Conservation (phyloP, 1,284 basidiomycete species). For the Lignosus rhinocerotis region DNA sequence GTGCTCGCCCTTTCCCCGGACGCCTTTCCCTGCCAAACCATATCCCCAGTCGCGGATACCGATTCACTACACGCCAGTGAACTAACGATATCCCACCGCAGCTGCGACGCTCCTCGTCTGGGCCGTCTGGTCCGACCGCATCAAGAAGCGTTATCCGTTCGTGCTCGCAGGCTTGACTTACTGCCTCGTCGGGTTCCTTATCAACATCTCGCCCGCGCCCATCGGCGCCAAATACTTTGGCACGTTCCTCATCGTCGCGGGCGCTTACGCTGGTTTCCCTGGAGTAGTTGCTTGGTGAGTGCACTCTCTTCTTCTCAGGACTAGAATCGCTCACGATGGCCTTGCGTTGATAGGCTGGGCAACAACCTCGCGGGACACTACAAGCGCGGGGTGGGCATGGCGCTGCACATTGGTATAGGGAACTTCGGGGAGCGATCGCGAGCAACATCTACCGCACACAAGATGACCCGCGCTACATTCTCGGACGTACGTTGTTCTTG, state of each 20-base stretch:
- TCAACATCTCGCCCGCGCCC: slow-evolving; percentile 57
- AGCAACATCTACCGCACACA: slow-evolving; percentile 60
- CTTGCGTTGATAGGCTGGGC: slow-evolving; percentile 42
- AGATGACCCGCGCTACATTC: slow-evolving; percentile 59
- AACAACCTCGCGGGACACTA: slow-evolving; percentile 66
- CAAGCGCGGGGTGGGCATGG: slow-evolving; percentile 66
- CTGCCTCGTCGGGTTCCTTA: slow-evolving; percentile 60
- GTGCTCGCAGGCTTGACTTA: slow-evolving; percentile 54
- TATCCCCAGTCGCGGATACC: not conserved
- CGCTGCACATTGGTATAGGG: slow-evolving; percentile 63
- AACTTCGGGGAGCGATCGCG: slow-evolving; percentile 59
- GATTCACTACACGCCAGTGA: not conserved
- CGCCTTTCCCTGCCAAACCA: not conserved
- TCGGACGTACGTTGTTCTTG: slow-evolving; percentile 52
- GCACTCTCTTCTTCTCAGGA: not conserved
- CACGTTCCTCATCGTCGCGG: slow-evolving; percentile 61
- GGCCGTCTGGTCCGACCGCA: slow-evolving; percentile 60
- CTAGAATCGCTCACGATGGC: too few relatives aligned
- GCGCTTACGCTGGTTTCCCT: slow-evolving; percentile 62
- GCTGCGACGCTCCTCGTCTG: slow-evolving; percentile 54
- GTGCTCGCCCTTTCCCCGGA: not conserved
- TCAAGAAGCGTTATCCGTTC: slow-evolving; percentile 59
- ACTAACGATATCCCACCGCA: slow-evolving; percentile 24
- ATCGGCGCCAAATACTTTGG: slow-evolving; percentile 65
- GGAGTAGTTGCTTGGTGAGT: slow-evolving; percentile 66